Conservation (phyloP, 805 yeast genomes). For the Ogataea nitratoaversa region DNA sequence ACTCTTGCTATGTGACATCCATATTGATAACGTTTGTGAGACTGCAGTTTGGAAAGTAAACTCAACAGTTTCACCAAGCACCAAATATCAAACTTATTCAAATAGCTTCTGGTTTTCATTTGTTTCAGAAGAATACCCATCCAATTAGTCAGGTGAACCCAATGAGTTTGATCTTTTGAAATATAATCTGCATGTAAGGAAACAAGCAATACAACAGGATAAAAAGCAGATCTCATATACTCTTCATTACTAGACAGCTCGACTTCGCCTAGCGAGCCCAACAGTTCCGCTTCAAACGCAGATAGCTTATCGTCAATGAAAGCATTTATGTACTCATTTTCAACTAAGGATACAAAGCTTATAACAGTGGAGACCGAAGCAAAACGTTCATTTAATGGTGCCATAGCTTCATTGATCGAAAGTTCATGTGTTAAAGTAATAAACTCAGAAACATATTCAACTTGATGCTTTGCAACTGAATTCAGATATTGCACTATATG, state of each 20-base stretch:
- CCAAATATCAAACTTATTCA: constrained; percentile 16
- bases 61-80: constrained; percentile 16
- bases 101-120: constrained; percentile 4
- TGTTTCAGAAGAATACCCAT: constrained; percentile 10
- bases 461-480: constrained; percentile 16
- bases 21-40: neutral
- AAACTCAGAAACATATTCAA: constrained; percentile 18
- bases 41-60: constrained; percentile 7
- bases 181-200: constrained; percentile 16
- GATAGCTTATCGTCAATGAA: constrained; percentile 9
- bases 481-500: constrained; percentile 23
- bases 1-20: neutral
- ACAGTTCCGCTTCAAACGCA: constrained; percentile 15
- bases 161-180: constrained; percentile 10
- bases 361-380: constrained; percentile 19
- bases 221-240: constrained; percentile 10
- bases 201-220: constrained; percentile 16
- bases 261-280: constrained; percentile 11
- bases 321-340: constrained; percentile 18
- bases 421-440: constrained; percentile 17
- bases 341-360: constrained; percentile 20
- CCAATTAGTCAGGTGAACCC: constrained; percentile 28
- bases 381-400: constrained; percentile 22
- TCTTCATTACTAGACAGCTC: constrained; percentile 8
- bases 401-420: constrained; percentile 13